Percentiles rank a stretch among this genome's conserved stretches.
These are phyloP conservation scores for Cichorium intybus DNA, from an alignment of 140 eudicot genomes.

Conservation along the genomic window DNA sequence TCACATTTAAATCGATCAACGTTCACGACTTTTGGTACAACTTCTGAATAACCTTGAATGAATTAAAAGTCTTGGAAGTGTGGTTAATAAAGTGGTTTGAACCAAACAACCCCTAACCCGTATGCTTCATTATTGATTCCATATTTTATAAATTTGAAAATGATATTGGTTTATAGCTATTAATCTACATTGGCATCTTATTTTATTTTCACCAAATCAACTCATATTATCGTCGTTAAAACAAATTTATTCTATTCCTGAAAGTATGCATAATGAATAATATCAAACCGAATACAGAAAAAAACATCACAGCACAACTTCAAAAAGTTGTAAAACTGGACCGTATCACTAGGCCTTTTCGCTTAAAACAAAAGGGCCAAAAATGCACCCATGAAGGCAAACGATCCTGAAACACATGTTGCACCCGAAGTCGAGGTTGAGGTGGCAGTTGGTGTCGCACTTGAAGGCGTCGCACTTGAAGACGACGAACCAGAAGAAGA, in stretches of 20 bases:
- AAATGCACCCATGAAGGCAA: conserved; percentile 9
- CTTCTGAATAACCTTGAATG: no score
- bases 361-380: conserved; percentile 18
- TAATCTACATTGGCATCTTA: no score
- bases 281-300: not conserved
- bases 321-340: conserved; percentile 2
- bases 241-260: not conserved
- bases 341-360: conserved; percentile 2
- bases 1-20: no score
- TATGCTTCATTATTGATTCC: no score
- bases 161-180: no score
- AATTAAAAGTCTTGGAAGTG: no score
- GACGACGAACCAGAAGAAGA: conserved; percentile 30
- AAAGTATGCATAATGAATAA: not conserved
- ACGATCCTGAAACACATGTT: conserved; percentile 10
- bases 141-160: no score
- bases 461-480: conserved; percentile 12
- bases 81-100: no score
- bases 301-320: not conserved
- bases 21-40: no score
- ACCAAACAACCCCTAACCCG: no score
- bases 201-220: no score
- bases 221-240: not conserved
- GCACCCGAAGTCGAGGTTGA: conserved; percentile 29
- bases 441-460: conserved; percentile 30